Evolutionary conservation across 495 filamentous ascomycete species (phyloP).

Genomic region (Neurospora sp.): DNA sequence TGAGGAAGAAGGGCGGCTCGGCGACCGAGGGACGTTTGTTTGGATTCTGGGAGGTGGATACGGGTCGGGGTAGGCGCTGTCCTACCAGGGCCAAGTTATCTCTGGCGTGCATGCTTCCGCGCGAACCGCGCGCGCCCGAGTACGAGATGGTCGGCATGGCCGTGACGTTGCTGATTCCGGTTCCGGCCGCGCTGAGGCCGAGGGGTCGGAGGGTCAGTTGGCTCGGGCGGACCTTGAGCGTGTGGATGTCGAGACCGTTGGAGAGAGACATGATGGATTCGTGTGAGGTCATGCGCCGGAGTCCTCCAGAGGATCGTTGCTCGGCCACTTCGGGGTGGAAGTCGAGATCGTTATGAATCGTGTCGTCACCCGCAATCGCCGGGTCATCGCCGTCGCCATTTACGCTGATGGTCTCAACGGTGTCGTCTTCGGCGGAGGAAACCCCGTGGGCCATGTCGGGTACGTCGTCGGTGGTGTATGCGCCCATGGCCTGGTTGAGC

Average conservation of each 20-base stretch:
- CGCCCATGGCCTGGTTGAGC: neutral
- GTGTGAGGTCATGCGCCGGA: conserved; percentile 37
- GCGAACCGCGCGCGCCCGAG: conserved; percentile 18
- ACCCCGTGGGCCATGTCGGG: conserved; percentile 1
- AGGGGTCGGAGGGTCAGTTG: conserved; percentile 38
- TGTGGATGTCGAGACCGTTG: conserved; percentile 46
- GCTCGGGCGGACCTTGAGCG: conserved; percentile 39
- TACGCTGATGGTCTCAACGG: conserved; percentile 6
- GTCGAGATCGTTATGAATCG: neutral
- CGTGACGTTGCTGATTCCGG: conserved; percentile 28
- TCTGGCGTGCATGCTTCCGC: conserved; percentile 28
- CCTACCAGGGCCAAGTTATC: conserved; percentile 26
- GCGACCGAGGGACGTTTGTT: neutral
- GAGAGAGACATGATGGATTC: conserved; percentile 46
- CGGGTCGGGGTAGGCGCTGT: conserved; percentile 8
- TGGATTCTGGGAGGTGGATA: neutral
- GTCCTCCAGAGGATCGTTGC: conserved; percentile 4
- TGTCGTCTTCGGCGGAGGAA: conserved; percentile 11
- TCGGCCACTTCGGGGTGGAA: conserved; percentile 7
- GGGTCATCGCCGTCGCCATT: conserved; percentile 1
- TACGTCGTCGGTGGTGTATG: conserved; percentile 15
- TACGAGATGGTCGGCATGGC: conserved; percentile 30
- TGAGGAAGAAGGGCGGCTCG: conserved; percentile 4
- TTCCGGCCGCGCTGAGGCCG: conserved; percentile 32
- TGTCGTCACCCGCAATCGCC: neutral